These are phyloP conservation scores for Hymenotorrendiella dingleyae DNA, from an alignment of 2,329 filamentous ascomycete genomes.

Conservation along the genomic window DNA sequence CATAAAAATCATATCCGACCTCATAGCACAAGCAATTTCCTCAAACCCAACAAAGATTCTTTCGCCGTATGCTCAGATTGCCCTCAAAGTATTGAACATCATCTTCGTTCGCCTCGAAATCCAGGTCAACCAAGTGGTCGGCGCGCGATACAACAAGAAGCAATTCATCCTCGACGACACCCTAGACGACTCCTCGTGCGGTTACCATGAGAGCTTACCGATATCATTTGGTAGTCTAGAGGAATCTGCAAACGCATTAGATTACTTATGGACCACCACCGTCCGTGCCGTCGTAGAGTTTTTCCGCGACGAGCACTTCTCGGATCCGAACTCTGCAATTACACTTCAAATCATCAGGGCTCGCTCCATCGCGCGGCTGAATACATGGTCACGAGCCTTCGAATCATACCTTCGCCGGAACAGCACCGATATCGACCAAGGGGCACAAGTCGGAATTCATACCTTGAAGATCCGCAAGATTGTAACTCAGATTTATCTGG, in stretches of 20 bases:
- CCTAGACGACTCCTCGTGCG: neutral
- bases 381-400: neutral
- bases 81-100: neutral
- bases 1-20: conserved; percentile 1
- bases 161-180: neutral
- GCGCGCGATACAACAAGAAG: neutral
- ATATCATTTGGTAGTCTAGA: neutral
- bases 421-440: neutral
- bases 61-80: neutral
- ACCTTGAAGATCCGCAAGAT: neutral
- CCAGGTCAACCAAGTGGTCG: neutral
- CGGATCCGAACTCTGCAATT: neutral
- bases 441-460: neutral
- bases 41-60: neutral
- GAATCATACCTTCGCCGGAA: neutral
- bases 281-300: neutral
- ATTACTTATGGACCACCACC: neutral
- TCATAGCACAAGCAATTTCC: neutral
- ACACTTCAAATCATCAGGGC: neutral
- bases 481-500: neutral
- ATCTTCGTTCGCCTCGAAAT: neutral
- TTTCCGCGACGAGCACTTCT: neutral
- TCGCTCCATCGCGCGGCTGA: neutral
- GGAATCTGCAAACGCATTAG: neutral
- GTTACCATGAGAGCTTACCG: neutral